Percentiles rank a stretch among this genome's conserved stretches.
Conservation (phyloP, 768 basidiomycete genomes). For the Termitomyces sp. region DNA sequence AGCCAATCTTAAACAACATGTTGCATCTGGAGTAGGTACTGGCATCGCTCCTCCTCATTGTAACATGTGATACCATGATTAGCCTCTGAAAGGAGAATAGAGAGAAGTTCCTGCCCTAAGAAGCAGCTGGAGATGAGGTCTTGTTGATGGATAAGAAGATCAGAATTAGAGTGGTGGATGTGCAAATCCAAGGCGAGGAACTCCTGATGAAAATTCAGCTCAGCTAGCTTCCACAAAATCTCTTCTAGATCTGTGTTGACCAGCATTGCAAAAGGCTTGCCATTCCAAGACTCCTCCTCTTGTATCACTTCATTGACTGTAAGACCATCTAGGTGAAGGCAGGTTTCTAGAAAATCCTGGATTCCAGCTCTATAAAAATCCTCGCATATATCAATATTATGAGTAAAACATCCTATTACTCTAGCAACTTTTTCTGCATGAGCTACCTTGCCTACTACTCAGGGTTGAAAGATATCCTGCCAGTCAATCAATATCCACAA, state of each 20-base stretch:
- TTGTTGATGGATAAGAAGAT: neutral
- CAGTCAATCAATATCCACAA: neutral
- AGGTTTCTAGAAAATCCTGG: slow-evolving; percentile 6
- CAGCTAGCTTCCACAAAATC: slow-evolving; percentile 19
- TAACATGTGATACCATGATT: slow-evolving; percentile 13
- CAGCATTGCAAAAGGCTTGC: neutral
- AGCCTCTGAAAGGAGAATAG: slow-evolving; percentile 1
- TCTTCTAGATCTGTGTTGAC: neutral
- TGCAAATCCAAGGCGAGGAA: slow-evolving; percentile 19
- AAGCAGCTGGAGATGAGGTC: slow-evolving; percentile 8
- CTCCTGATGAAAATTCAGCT: slow-evolving; percentile 21
- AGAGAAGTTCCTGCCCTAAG: neutral
- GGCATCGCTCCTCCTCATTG: neutral
- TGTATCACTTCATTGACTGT: neutral
- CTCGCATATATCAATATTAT: neutral
- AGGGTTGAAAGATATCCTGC: neutral
- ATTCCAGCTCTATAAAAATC: neutral
- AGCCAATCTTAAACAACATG: slow-evolving; percentile 5
- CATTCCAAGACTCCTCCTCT: neutral
- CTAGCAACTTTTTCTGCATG: too few relatives aligned
- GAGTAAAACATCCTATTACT: slow-evolving; percentile 4
- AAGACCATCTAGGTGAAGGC: neutral
- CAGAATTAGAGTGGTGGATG: neutral
- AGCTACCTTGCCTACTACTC: neutral
- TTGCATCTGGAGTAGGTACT: slow-evolving; percentile 1